Conservation (phyloP, 805 yeast genomes). For the Wickerhamiella kazuoi region DNA sequence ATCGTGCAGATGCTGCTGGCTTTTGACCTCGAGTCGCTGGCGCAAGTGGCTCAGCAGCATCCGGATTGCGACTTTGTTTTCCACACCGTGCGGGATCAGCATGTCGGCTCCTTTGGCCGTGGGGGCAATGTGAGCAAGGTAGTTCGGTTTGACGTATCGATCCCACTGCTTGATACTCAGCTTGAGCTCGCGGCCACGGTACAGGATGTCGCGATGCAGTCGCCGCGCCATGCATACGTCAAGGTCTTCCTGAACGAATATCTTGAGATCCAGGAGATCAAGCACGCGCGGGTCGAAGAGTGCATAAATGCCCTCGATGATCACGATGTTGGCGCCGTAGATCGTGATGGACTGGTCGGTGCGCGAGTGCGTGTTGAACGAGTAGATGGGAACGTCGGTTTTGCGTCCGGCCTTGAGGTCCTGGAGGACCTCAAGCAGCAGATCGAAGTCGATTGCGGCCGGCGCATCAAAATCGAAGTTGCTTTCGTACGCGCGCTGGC, state of each 20-base stretch:
- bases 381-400: constrained; percentile 49
- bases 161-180: constrained; percentile 88
- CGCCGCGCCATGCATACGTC: constrained; percentile 86
- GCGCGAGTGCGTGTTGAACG: constrained; percentile 45
- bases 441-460: constrained; percentile 62
- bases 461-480: constrained; percentile 82
- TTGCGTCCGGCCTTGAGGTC: constrained; percentile 52
- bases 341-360: constrained; percentile 54
- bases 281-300: constrained; percentile 51
- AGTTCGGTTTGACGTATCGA: constrained; percentile 78
- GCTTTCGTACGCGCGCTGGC: constrained; percentile 42
- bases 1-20: constrained; percentile 47
- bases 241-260: constrained; percentile 84
- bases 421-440: constrained; percentile 42
- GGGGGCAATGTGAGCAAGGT: constrained; percentile 55
- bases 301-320: constrained; percentile 82
- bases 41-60: constrained; percentile 65
- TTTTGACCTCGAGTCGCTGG: constrained; percentile 49
- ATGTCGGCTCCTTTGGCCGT: constrained; percentile 69
- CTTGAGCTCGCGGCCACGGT: constrained; percentile 66
- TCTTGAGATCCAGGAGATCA: constrained; percentile 65
- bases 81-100: constrained; percentile 80
- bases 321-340: constrained; percentile 86
- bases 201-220: constrained; percentile 66
- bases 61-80: constrained; percentile 61